A percentile compares a stretch with the other conserved stretches of the same genome.
phyloP scores from a whole-genome alignment of 192 early-diverging fungal species.

The Anaeromyces robustus region DNA sequence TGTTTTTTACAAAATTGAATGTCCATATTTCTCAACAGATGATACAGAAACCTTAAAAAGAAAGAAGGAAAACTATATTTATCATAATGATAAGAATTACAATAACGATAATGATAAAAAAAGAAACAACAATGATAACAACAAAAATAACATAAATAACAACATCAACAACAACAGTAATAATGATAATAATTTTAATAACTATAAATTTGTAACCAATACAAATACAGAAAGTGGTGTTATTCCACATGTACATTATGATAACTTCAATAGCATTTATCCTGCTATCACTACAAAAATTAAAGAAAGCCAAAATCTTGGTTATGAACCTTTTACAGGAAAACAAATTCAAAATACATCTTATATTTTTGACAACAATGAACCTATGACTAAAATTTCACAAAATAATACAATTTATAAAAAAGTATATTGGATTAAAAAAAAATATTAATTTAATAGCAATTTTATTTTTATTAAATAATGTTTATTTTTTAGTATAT shows the following conservation, averaged over 20 bases:
- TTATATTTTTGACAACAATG: neutral
- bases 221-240: too few relatives aligned
- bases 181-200: too few relatives aligned
- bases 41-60: neutral
- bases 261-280: neutral
- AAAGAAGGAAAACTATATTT: neutral
- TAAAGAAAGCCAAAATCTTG: neutral
- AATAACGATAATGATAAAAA: neutral
- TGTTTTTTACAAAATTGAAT: neutral
- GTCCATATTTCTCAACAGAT: neutral
- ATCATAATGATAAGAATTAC: neutral
- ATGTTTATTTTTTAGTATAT: too few relatives aligned
- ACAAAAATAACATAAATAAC: too few relatives aligned
- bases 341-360: neutral
- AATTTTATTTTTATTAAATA: too few relatives aligned
- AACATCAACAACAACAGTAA: too few relatives aligned
- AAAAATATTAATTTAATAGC: neutral
- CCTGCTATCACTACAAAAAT: neutral
- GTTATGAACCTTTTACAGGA: neutral
- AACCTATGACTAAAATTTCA: neutral
- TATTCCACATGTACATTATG: neutral
- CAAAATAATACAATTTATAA: neutral
- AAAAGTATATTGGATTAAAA: neutral
- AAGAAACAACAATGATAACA: too few relatives aligned
- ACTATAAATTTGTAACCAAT: too few relatives aligned